Evolutionary conservation across 176 grass and related monocot species (phyloP).

Genomic region (Ananas comosus): DNA sequence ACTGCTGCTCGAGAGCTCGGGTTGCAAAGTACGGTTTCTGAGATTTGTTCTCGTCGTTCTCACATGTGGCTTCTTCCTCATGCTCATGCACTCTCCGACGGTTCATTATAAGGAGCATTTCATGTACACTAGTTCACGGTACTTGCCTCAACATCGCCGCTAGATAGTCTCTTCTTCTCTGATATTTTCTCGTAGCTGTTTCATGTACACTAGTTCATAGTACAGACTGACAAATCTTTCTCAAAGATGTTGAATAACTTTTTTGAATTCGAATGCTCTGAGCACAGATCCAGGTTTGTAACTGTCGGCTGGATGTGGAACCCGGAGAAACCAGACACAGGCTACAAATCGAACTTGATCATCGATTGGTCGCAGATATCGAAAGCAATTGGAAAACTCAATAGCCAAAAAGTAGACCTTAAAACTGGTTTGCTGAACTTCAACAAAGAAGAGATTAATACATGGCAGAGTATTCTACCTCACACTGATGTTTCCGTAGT

Average conservation of each 20-base stretch:
- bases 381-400: slow-evolving; percentile 3
- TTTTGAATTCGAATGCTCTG: not conserved
- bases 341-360: slow-evolving; percentile 29
- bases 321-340: slow-evolving; percentile 2
- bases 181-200: no score
- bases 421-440: slow-evolving; percentile 44
- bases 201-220: no score
- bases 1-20: slow-evolving; percentile 19
- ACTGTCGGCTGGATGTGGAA: slow-evolving; percentile 13
- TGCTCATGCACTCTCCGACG: slow-evolving; percentile 39
- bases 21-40: slow-evolving; percentile 34
- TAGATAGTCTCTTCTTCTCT: not conserved
- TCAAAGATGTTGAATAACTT: not conserved
- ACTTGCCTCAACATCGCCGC: not conserved
- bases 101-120: slow-evolving; percentile 16
- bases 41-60: slow-evolving; percentile 45
- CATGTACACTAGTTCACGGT: slow-evolving; percentile 11
- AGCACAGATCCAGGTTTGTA: slow-evolving; percentile 7
- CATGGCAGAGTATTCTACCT: slow-evolving; percentile 22
- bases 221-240: no score
- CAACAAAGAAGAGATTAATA: slow-evolving; percentile 16
- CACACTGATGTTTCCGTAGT: not conserved
- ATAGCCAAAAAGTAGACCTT: not conserved
- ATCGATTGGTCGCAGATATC: slow-evolving; percentile 34
- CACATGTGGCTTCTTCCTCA: slow-evolving; percentile 49